Conservation (phyloP, 352 stramenopile genomes). For the Globisporangium paddicum region DNA sequence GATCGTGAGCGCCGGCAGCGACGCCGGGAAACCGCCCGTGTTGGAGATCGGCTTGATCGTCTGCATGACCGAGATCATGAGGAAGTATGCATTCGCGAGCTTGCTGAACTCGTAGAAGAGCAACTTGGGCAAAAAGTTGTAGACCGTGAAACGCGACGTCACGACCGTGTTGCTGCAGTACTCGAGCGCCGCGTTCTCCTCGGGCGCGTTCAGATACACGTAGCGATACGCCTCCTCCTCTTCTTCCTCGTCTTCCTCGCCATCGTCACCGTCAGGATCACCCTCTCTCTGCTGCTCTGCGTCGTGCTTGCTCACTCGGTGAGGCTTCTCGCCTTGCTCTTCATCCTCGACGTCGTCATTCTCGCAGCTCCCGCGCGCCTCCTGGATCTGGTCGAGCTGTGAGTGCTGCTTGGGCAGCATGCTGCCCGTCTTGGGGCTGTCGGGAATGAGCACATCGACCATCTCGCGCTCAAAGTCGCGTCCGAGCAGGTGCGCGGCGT, state of each 20-base stretch:
- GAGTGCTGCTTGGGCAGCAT: conserved; percentile 1
- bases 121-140: conserved; percentile 90
- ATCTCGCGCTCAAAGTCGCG: conserved; percentile 12
- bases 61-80: conserved; percentile 91
- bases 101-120: conserved; percentile 90
- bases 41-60: conserved; percentile 91
- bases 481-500: conserved; percentile 19
- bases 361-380: conserved; percentile 7
- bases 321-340: background rate
- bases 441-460: conserved; percentile 16
- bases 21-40: conserved; percentile 87
- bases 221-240: conserved; percentile 54
- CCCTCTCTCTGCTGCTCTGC: background rate
- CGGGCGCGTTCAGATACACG: conserved; percentile 65
- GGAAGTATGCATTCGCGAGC: conserved; percentile 93
- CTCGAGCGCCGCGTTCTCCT: conserved; percentile 45
- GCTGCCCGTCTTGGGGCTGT: conserved; percentile 5
- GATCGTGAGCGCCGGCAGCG: conserved; percentile 87
- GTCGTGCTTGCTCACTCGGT: too few relatives aligned
- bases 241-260: conserved; percentile 10
- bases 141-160: conserved; percentile 89
- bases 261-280: background rate
- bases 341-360: background rate
- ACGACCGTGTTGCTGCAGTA: conserved; percentile 83
- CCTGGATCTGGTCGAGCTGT: conserved; percentile 17